Evolutionary conservation across 2,329 filamentous ascomycete species (phyloP), one percentile per base, ranked within the genome.

Genomic region (Bimuria novae-zelandiae): DNA sequence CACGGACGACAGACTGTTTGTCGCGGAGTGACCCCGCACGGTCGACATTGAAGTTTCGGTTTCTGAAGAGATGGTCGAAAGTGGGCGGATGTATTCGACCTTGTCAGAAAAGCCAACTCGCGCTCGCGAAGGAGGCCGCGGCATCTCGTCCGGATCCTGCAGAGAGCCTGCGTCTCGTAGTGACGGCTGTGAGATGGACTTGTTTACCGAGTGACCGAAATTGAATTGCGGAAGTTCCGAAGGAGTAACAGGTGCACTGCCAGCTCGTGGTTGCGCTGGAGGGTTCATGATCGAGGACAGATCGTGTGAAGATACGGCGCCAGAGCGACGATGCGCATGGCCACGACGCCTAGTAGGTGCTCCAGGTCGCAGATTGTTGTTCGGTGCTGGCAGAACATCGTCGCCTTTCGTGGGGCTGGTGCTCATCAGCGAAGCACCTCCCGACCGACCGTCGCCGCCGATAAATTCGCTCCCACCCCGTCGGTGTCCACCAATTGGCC

Each of bases 391-490:
- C 7, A 86, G 80, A 7, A 80, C 72, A 59, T 83, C 82, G 5
- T 85, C 84, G 54, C 79, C 81, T 49, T 87, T 90, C 10, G 86
- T 88, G 23, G 88, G 87, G 64, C 87, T 91, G 11, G 84, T 83
- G 71, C 84, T 89, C 76, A 89, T 80, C 76, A 74, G 80, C 73
- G 62, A 84, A 78, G 60, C 82, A 75, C 75, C 67, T 65, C 79
- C 76, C 63, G 73, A 59, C 64, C 77, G 75, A 37, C 76, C 76
- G 62, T 88, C 88, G 7, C 89, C 89, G 32, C 90, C 90, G 41
- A 95, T 89, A 65, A 95, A 92, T 70, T 96, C 92, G 70, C 92
- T 96, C 23, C 86, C 89, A 49, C 89, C 89, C 65, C 92, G 84
- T 64, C 87, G 83, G 68, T 92, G 89, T 48, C 70, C 70, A 19